These are phyloP conservation scores for Cyberlindnera saturnus DNA, from an alignment of 805 yeast genomes.

Conservation along the genomic window DNA sequence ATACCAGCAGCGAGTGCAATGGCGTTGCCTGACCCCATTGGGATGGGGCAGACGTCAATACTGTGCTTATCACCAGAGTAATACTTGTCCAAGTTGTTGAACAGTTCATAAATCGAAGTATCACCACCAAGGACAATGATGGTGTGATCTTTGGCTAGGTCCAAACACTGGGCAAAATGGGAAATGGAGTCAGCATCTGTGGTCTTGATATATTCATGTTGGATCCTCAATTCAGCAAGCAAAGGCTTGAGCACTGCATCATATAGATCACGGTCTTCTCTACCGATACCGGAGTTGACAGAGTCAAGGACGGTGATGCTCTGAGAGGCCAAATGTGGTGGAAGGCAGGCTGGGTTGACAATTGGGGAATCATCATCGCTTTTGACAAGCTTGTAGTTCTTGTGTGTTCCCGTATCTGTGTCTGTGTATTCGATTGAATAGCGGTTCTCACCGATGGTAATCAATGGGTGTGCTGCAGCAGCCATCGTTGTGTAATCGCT, in stretches of 20 bases:
- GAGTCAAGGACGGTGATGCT: conserved; percentile 30
- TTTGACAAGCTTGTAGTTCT: conserved; percentile 2
- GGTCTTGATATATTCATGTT: conserved; percentile 40
- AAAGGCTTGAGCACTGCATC: conserved; percentile 40
- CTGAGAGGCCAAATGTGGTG: conserved; percentile 6
- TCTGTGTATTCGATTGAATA: background rate
- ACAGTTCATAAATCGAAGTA: conserved; percentile 72
- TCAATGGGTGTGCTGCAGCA: background rate
- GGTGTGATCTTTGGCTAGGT: conserved; percentile 27
- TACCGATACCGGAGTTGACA: conserved; percentile 30
- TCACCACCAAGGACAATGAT: conserved; percentile 77
- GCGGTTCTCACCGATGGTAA: background rate
- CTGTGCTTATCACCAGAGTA: conserved; percentile 1
- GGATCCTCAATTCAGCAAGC: conserved; percentile 31
- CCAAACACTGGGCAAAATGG: conserved; percentile 31
- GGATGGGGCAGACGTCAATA: conserved; percentile 36
- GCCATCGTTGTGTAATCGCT: no score
- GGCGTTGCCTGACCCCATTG: conserved; percentile 88
- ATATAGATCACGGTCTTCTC: conserved; percentile 34
- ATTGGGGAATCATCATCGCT: background rate
- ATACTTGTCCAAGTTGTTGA: conserved; percentile 40
- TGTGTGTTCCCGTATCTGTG: background rate
- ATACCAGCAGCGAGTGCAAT: conserved; percentile 56
- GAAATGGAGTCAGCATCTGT: conserved; percentile 31
- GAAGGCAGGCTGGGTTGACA: background rate